Evolutionary conservation across 176 grass and related monocot species (phyloP).

Genomic region (Elaeis guineensis): DNA sequence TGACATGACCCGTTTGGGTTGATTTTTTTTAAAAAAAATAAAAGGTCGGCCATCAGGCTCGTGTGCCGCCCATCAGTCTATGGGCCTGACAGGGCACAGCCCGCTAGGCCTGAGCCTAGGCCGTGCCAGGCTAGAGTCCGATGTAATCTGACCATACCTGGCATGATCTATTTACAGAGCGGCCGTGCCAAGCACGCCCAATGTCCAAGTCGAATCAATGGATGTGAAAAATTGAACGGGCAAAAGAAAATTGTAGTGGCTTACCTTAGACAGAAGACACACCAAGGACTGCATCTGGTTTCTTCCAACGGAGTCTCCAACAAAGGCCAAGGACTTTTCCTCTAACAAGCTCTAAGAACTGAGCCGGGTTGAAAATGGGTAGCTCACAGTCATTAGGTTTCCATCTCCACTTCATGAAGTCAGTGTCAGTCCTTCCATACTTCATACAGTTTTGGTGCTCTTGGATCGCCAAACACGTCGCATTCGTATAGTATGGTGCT

Average conservation of each 20-base stretch:
- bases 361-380: constrained; percentile 15
- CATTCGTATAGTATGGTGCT: constrained; percentile 16
- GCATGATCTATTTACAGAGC: too few species aligned
- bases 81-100: too few species aligned
- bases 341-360: constrained; percentile 13
- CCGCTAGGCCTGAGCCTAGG: too few species aligned
- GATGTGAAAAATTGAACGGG: too few species aligned
- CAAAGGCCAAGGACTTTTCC: constrained; percentile 10
- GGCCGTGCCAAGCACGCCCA: too few species aligned
- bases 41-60: too few species aligned
- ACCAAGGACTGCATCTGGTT: constrained; percentile 20
- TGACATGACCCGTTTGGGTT: too few species aligned
- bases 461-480: constrained; percentile 14
- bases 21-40: too few species aligned
- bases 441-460: constrained; percentile 19
- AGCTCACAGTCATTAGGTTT: constrained; percentile 13
- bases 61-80: too few species aligned
- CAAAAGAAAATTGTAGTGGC: not conserved
- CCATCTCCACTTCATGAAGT: constrained; percentile 17
- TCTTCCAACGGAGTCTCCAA: constrained; percentile 7
- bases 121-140: too few species aligned
- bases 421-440: constrained; percentile 6
- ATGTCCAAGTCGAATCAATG: too few species aligned
- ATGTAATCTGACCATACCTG: too few species aligned
- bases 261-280: constrained; percentile 6